phyloP scores from a whole-genome alignment of 805 yeast species.

The Candida coquimbonensis region DNA sequence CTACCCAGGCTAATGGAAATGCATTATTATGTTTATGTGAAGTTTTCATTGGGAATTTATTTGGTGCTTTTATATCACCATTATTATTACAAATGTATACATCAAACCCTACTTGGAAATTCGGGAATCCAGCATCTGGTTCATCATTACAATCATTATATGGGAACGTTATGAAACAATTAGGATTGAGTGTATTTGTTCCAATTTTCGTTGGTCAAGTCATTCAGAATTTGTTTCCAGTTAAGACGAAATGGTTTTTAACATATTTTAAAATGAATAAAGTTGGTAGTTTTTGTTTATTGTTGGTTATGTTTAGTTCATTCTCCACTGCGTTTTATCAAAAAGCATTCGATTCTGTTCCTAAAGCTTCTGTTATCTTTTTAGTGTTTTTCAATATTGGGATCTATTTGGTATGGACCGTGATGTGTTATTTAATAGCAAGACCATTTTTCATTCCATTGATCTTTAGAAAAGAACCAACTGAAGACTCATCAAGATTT shows the following conservation, averaged over 20 bases:
- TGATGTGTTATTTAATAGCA: conserved; percentile 49
- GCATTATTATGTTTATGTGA: conserved; percentile 73
- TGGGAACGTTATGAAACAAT: conserved; percentile 75
- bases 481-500: conserved; percentile 32
- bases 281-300: conserved; percentile 73
- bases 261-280: conserved; percentile 56
- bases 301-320: conserved; percentile 70
- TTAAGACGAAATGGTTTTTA: conserved; percentile 53
- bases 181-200: conserved; percentile 76
- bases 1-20: conserved; percentile 78
- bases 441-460: conserved; percentile 48
- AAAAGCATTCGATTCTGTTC: conserved; percentile 64
- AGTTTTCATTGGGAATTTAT: conserved; percentile 74
- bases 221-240: conserved; percentile 62
- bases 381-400: conserved; percentile 80
- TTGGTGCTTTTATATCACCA: conserved; percentile 87
- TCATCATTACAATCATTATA: conserved; percentile 51
- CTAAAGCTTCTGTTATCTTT: conserved; percentile 64
- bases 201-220: conserved; percentile 89
- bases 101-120: conserved; percentile 48
- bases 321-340: conserved; percentile 86
- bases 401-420: conserved; percentile 69
- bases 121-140: conserved; percentile 73
- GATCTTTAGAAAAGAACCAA: conserved; percentile 42
- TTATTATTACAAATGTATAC: conserved; percentile 71